Conservation (phyloP, 108 stramenopile genomes). For the Cyclotella choctawhatcheeana region DNA sequence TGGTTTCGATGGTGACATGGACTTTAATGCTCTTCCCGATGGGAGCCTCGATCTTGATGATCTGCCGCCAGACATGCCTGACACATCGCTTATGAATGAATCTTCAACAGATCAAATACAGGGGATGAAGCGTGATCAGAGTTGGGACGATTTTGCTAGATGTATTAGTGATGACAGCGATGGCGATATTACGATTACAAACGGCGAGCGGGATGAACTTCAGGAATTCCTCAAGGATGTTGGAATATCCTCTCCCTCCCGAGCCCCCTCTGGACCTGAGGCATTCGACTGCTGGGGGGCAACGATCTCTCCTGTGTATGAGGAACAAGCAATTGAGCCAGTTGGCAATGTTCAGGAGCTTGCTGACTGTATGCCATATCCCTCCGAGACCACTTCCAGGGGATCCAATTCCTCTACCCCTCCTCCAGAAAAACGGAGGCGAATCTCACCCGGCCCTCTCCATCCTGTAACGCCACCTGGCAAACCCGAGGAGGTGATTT, state of each 20-base stretch:
- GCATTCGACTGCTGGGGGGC: constrained; percentile 22
- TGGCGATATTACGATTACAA: background rate
- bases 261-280: background rate
- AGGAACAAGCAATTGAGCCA: constrained; percentile 1
- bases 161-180: constrained; percentile 12
- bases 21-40: background rate
- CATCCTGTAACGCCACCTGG: constrained; percentile 2
- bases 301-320: constrained; percentile 16
- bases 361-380: background rate
- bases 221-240: constrained; percentile 17
- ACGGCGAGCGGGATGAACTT: constrained; percentile 21
- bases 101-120: background rate
- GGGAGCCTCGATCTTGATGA: background rate
- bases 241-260: background rate
- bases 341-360: background rate
- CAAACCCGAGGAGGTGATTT: background rate
- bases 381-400: background rate
- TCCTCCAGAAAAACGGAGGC: background rate
- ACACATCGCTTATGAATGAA: background rate
- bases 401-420: background rate
- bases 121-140: background rate
- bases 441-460: background rate
- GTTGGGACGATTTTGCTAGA: constrained; percentile 12
- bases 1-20: background rate
- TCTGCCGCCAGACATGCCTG: background rate